Base-by-base conservation (phyloP, 1,284 basidiomycete species). In the Boletus subluridellus region DNA sequence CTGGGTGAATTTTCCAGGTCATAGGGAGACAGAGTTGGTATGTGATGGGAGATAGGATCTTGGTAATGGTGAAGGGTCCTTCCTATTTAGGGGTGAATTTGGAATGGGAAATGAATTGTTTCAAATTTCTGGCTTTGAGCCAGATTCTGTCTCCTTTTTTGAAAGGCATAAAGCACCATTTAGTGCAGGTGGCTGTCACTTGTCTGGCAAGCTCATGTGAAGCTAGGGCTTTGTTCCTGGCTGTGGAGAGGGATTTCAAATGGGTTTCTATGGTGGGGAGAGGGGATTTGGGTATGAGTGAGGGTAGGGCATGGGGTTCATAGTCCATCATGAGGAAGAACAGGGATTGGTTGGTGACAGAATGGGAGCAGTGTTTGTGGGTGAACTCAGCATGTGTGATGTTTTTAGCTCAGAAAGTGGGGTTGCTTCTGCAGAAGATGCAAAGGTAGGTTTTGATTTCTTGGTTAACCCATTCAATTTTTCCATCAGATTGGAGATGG, bases 371-470 rank as follows among this genome's bases (percentile, higher is more conserved):
- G 4, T 45, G 42, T 1, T 44, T 44, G 11, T 44, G 42, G 5
- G 24, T 5, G 4, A 44, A 44, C 1, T 44, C 12, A 0, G 9
- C 39, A 5, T 41, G 39, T 2, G 17, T 5, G 5, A 41, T 41
- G 1, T 3, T 7, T 0, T 21, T n/a, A 0, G n/a, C 9, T n/a
- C 39, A 41, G 0, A 9, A 0, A 4, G n/a, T 26, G 12, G 11
- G 42, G 7, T 26, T 1, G 14, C 15, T 28, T 1, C 42, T 14
- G 9, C 24, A 45, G 2, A 26, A 45, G 42, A 45, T 45, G 3
- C 9, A 12, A 9, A 45, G 42, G 24, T 45, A 45, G 5, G 14
- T 45, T 14, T 45, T 8, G 1, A 45, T 9, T 7, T 45, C 42
- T 15, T 45, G 42, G 12, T 45, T 45, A 14, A 45, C 42, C 0